Percentiles rank a stretch among this genome's conserved stretches.
These are phyloP conservation scores for Penicillium polonicum DNA, from an alignment of 2,329 filamentous ascomycete species.

Conservation along the genomic window DNA sequence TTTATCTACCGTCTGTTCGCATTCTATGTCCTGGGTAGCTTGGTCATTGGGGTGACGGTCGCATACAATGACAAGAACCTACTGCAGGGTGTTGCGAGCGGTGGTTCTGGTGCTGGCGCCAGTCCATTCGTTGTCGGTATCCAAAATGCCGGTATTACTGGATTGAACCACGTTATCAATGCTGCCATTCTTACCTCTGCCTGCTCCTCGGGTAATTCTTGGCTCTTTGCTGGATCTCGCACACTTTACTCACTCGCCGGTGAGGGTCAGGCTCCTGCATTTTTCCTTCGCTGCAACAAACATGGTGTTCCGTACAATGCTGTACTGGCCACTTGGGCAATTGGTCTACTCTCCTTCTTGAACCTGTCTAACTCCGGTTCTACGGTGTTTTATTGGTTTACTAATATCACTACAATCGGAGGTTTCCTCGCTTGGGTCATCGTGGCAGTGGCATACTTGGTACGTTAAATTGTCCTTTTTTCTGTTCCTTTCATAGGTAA, in stretches of 20 bases:
- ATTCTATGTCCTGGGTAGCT: slow-evolving; percentile 57
- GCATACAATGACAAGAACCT: slow-evolving; percentile 55
- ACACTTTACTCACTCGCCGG: slow-evolving; percentile 52
- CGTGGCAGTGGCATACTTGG: slow-evolving; percentile 47
- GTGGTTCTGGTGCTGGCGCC: slow-evolving; percentile 35
- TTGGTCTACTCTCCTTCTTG: slow-evolving; percentile 37
- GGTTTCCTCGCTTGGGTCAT: slow-evolving; percentile 43
- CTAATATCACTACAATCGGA: slow-evolving; percentile 41
- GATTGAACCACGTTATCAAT: slow-evolving; percentile 70
- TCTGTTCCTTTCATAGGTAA: slow-evolving; percentile 34
- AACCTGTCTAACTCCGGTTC: slow-evolving; percentile 38
- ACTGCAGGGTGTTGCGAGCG: slow-evolving; percentile 42
- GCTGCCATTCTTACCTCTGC: slow-evolving; percentile 70
- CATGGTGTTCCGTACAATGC: slow-evolving; percentile 55
- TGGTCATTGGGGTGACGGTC: slow-evolving; percentile 61
- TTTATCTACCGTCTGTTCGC: slow-evolving; percentile 55
- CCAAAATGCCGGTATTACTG: slow-evolving; percentile 63
- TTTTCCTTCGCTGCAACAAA: slow-evolving; percentile 44
- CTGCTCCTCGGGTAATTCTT: slow-evolving; percentile 67
- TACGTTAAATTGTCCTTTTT: slow-evolving; percentile 35
- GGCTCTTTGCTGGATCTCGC: slow-evolving; percentile 54
- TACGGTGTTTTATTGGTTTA: slow-evolving; percentile 44
- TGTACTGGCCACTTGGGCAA: slow-evolving; percentile 42
- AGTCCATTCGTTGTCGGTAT: slow-evolving; percentile 70
- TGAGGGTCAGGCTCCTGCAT: slow-evolving; percentile 37